Evolutionary conservation across 495 filamentous ascomycete species (phyloP), one percentile per base, ranked within the genome.

Genomic region (Neurospora hispaniola): DNA sequence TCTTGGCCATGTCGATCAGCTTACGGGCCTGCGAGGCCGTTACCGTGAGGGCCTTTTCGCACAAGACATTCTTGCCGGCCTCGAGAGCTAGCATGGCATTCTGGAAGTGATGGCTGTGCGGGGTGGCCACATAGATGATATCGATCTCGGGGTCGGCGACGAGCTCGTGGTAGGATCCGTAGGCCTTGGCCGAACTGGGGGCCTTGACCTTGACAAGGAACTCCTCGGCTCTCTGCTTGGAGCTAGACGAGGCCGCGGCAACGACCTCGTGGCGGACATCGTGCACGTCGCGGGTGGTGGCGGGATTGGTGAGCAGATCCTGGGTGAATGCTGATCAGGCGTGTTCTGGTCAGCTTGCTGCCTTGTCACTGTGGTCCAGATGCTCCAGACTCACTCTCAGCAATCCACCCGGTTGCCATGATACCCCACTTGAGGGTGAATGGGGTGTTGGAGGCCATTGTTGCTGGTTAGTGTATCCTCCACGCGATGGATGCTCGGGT

Each of bases 101-200:
- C 80, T 94, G 92, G 85, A 93, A 98, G 84, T 98, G 95, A 81
- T 97, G 95, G 41, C 92, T 95, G 84, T 97, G 95, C 23, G 95
- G 95, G 3, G 95, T 98, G 18, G 95, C 94, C 70, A 98, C 89
- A 80, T 97, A 98, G 81, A 98, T 84, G 70, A 96, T 93, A 76
- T 97, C 94, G 73, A 98, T 86, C 71, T 92, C 80, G 18, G 89
- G 85, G 78, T 97, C 91, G 27, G 86, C 85, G 10, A 94, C 91
- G 42, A 98, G 88, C 74, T 92, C 90, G 72, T 87, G 82, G 84
- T 97, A 98, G 71, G 89, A 90, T 46, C 90, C 93, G 76, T 97
- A 97, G 4, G 93, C 89, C 71, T 89, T 90, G 70, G 92, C 90
- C 27, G 86, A 81, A 42, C 80, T 80, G 11, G 93, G 91, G 31